Conservation (phyloP, 495 filamentous ascomycete species). For the Lasiosphaeris hirsuta region DNA sequence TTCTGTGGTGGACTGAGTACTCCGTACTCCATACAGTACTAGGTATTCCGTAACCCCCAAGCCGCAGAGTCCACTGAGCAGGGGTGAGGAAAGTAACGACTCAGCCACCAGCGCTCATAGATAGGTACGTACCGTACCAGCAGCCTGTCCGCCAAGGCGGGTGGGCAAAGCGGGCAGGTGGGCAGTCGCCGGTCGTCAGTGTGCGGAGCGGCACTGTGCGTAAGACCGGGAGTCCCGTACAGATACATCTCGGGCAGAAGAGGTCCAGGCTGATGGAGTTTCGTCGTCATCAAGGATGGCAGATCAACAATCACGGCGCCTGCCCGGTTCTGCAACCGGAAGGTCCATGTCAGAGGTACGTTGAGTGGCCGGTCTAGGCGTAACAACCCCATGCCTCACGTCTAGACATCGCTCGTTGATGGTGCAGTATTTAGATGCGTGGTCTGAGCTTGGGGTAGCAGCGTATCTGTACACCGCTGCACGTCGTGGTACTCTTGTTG, state of each 20-base stretch:
- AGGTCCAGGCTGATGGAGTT: neutral
- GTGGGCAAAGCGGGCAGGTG: no score
- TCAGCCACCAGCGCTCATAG: neutral
- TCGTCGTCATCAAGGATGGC: constrained; percentile 4
- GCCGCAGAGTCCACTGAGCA: neutral
- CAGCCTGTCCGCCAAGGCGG: neutral
- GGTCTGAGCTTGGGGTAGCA: no score
- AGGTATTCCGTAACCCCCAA: neutral
- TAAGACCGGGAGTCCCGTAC: neutral
- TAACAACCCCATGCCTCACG: neutral
- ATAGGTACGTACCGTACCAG: neutral
- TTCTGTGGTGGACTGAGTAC: no score
- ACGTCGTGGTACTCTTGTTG: neutral
- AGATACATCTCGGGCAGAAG: neutral
- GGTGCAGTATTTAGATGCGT: no score
- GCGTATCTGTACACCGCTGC: no score
- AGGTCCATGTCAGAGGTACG: neutral
- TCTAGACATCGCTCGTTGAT: neutral
- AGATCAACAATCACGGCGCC: constrained; percentile 6
- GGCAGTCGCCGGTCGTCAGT: neutral
- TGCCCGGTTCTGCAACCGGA: neutral
- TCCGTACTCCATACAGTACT: no score
- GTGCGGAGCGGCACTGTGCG: neutral
- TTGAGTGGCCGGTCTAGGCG: neutral
- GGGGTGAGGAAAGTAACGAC: neutral